These are phyloP conservation scores for Daldinia bambusicola DNA, from an alignment of 495 filamentous ascomycete species.

Conservation along the genomic window DNA sequence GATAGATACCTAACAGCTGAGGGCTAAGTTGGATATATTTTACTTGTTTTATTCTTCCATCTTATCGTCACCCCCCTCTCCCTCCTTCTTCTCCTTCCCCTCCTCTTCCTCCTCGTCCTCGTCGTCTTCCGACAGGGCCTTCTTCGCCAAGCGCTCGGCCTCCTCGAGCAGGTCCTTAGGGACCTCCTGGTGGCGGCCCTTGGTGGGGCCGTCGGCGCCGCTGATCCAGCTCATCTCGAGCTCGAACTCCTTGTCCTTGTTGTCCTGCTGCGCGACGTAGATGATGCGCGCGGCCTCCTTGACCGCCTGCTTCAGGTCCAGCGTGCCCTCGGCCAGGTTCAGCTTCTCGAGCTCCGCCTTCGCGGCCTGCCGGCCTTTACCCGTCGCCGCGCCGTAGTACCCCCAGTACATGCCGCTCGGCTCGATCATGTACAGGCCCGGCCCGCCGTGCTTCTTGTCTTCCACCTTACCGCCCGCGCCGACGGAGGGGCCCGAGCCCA, in stretches of 20 bases:
- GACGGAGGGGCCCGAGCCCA: slow-evolving; percentile 77
- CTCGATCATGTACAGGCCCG: slow-evolving; percentile 97
- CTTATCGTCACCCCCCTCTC: slow-evolving; percentile 62
- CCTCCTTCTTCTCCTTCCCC: slow-evolving; percentile 50
- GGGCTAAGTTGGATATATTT: background rate
- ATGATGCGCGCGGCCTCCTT: slow-evolving; percentile 98
- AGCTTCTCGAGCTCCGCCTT: slow-evolving; percentile 99
- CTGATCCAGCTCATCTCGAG: slow-evolving; percentile 99
- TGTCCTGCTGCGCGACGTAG: slow-evolving; percentile 95
- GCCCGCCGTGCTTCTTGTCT: slow-evolving; percentile 82
- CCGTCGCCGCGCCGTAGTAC: slow-evolving; percentile 96
- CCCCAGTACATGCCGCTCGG: slow-evolving; percentile 97
- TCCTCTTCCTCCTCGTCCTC: slow-evolving; percentile 72
- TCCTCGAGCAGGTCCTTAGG: slow-evolving; percentile 89
- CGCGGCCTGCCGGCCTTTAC: slow-evolving; percentile 93
- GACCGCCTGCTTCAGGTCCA: slow-evolving; percentile 87
- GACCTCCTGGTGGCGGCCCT: slow-evolving; percentile 90
- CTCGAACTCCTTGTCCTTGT: slow-evolving; percentile 98
- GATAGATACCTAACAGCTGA: no score
- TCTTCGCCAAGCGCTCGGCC: slow-evolving; percentile 88
- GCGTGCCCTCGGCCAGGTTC: slow-evolving; percentile 76
- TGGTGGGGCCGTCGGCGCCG: slow-evolving; percentile 80
- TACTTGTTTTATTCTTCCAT: slow-evolving; percentile 73
- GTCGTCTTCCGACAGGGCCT: slow-evolving; percentile 77
- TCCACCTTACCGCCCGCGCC: slow-evolving; percentile 83